A percentile compares a stretch with the other conserved stretches of the same genome.
Conservation (phyloP, 495 filamentous ascomycete species). For the Penicillium bialowiezense region DNA sequence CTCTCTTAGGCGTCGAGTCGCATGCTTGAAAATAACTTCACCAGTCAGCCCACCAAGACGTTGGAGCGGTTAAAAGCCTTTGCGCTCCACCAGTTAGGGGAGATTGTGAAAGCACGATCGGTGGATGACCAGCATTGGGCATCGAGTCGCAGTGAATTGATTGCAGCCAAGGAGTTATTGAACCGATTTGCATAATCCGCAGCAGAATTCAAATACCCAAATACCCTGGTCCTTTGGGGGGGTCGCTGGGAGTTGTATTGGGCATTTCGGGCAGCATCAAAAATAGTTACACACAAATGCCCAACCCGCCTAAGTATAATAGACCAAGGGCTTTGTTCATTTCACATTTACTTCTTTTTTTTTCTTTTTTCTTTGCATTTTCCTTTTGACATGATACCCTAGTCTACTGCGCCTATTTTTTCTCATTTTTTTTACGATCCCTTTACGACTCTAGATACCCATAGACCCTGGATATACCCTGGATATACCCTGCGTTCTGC, state of each 20-base stretch:
- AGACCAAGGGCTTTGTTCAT: neutral
- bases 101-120: constrained; percentile 65
- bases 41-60: constrained; percentile 39
- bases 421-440: constrained; percentile 1
- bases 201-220: constrained; percentile 17
- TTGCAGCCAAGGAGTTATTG: constrained; percentile 73
- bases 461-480: too few relatives aligned
- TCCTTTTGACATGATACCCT: constrained; percentile 3
- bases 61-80: constrained; percentile 67
- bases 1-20: constrained; percentile 16
- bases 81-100: constrained; percentile 69
- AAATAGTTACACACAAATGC: constrained; percentile 8
- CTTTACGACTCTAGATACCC: neutral
- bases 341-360: neutral
- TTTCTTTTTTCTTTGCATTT: neutral
- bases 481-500: neutral
- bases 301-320: neutral
- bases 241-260: constrained; percentile 15
- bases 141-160: constrained; percentile 70
- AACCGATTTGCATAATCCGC: constrained; percentile 34
- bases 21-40: constrained; percentile 17
- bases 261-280: constrained; percentile 20
- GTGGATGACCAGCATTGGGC: constrained; percentile 59
- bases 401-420: neutral
- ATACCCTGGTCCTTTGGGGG: neutral